Conservation (phyloP, 1,139 yeast genomes). For the Nakaseomyces uthaithaninus region DNA sequence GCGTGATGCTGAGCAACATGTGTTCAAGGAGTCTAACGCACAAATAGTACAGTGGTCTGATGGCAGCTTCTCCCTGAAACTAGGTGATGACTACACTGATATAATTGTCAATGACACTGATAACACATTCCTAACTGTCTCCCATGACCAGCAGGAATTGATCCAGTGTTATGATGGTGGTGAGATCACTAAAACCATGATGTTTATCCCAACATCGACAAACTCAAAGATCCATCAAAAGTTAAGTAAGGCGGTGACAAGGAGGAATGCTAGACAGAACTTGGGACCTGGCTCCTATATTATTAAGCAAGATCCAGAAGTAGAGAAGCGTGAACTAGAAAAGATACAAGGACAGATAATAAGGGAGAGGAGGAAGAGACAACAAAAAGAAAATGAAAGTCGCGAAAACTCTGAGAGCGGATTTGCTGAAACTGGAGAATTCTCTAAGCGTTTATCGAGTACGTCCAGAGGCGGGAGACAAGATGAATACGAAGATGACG, state of each 20-base stretch:
- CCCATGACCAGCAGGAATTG: conserved; percentile 65
- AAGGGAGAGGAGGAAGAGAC: conserved; percentile 62
- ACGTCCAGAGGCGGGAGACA: conserved; percentile 26
- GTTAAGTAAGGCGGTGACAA: conserved; percentile 68
- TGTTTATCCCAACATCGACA: conserved; percentile 83
- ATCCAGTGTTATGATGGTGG: conserved; percentile 47
- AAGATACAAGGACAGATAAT: conserved; percentile 65
- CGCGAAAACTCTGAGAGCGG: conserved; percentile 22
- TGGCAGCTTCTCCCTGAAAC: conserved; percentile 74
- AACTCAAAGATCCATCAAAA: conserved; percentile 72
- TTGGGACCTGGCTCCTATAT: conserved; percentile 59
- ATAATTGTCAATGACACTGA: conserved; percentile 56
- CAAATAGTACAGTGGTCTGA: conserved; percentile 92
- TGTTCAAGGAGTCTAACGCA: conserved; percentile 78
- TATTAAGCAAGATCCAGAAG: conserved; percentile 80
- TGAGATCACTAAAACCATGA: conserved; percentile 45
- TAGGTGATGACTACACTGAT: conserved; percentile 85
- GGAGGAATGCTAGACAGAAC: conserved; percentile 47
- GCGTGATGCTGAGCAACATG: conserved; percentile 49
- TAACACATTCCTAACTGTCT: conserved; percentile 64
- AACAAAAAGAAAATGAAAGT: conserved; percentile 48
- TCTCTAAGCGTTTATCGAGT: neutral
- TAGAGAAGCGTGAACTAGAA: conserved; percentile 73
- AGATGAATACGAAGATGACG: conserved; percentile 41
- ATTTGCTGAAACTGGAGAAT: conserved; percentile 11